Evolutionary conservation across 169 alveolate species (phyloP).

Genomic region (Eimeria tenella): DNA sequence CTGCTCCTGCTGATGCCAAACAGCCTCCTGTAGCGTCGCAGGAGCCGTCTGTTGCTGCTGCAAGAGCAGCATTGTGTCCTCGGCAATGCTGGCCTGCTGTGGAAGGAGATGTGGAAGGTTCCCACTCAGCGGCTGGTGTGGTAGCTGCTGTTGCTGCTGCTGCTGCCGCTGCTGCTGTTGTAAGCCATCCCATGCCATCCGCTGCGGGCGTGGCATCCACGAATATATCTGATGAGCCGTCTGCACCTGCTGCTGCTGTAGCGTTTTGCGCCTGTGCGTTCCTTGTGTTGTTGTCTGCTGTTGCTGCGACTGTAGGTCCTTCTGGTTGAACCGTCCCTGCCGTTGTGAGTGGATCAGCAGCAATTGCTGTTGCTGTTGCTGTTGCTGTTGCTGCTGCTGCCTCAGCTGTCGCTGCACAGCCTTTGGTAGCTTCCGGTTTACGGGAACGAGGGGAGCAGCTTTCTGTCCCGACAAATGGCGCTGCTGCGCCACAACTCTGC

Average conservation of each 20-base stretch:
- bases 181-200: slow-evolving; percentile 45
- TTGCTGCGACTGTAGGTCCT: slow-evolving; percentile 44
- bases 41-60: slow-evolving; percentile 53
- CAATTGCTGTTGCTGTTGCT: slow-evolving; percentile 52
- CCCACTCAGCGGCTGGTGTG: slow-evolving; percentile 31
- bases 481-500: slow-evolving; percentile 38
- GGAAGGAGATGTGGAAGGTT: slow-evolving; percentile 17
- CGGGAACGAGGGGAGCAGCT: slow-evolving; percentile 32
- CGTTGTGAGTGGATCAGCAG: slow-evolving; percentile 56
- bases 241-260: slow-evolving; percentile 55
- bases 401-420: slow-evolving; percentile 62
- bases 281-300: slow-evolving; percentile 27
- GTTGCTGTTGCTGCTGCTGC: slow-evolving; percentile 70
- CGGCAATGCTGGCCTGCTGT: slow-evolving; percentile 18
- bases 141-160: slow-evolving; percentile 15
- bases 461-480: slow-evolving; percentile 36
- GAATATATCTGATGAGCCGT: slow-evolving; percentile 29
- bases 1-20: slow-evolving; percentile 62
- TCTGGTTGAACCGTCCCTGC: slow-evolving; percentile 52
- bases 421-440: slow-evolving; percentile 58
- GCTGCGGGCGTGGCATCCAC: slow-evolving; percentile 69
- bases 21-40: slow-evolving; percentile 3
- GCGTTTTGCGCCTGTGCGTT: not conserved
- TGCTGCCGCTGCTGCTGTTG: slow-evolving; percentile 62
- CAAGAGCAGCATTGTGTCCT: slow-evolving; percentile 19